Percentiles rank a stretch among this genome's conserved stretches.
Evolutionary conservation across 1,284 basidiomycete genomes (phyloP).

Genomic region (Naganishia albida): DNA sequence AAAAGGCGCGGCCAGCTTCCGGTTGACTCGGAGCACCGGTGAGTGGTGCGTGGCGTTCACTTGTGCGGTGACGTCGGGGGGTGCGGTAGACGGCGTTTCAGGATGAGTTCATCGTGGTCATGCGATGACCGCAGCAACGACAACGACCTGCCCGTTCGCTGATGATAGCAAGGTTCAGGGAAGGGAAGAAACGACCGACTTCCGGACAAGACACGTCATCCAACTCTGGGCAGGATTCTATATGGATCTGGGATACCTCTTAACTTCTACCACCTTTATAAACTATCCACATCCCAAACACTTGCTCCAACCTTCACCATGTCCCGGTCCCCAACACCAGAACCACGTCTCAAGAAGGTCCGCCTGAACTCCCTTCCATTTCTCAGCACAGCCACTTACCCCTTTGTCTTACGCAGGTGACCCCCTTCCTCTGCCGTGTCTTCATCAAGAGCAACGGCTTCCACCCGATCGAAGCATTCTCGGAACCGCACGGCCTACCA

Average conservation of each 20-base stretch:
- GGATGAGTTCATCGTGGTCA: too few species aligned
- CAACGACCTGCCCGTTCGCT: too few species aligned
- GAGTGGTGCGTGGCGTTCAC: background rate
- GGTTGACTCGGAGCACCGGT: background rate
- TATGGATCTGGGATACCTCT: background rate
- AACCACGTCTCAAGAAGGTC: slow-evolving; percentile 6
- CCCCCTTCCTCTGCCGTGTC: slow-evolving; percentile 16
- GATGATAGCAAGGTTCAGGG: too few species aligned
- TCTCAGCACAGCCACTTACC: background rate
- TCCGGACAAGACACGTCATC: too few species aligned
- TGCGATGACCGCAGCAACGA: too few species aligned
- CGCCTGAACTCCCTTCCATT: background rate
- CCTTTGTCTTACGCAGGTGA: background rate
- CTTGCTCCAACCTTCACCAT: background rate
- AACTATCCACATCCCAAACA: too few species aligned
- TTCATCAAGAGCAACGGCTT: slow-evolving; percentile 6
- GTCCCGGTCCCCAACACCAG: slow-evolving; percentile 1
- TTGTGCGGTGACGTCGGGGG: background rate
- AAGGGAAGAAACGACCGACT: too few species aligned
- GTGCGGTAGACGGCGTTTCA: background rate
- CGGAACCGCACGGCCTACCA: slow-evolving; percentile 11
- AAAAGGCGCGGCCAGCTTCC: background rate
- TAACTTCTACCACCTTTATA: too few species aligned
- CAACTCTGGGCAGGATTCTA: too few species aligned
- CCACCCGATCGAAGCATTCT: slow-evolving; percentile 16